These are phyloP conservation scores for Inga oerstediana DNA, from an alignment of 306 rosid species.

Conservation along the genomic window DNA sequence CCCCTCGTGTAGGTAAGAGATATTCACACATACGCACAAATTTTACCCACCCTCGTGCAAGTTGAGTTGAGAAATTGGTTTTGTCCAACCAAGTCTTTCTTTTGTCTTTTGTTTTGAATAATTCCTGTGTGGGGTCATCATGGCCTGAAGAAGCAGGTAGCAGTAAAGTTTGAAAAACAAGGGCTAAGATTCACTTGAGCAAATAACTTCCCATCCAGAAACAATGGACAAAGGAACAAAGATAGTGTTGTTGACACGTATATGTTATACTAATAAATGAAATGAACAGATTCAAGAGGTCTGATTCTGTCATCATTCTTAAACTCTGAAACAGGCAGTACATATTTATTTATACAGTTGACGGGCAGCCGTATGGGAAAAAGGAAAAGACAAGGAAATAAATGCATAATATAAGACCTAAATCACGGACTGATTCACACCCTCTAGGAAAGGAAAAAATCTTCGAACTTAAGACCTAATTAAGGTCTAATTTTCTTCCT, in stretches of 20 bases:
- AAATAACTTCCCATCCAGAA: conserved; percentile 15
- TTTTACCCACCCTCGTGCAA: conserved; percentile 24
- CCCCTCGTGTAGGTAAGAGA: not conserved
- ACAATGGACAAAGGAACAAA: not conserved
- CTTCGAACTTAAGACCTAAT: not conserved
- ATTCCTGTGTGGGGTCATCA: conserved; percentile 31
- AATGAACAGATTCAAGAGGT: not conserved
- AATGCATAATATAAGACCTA: not conserved
- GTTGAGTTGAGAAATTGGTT: conserved; percentile 15
- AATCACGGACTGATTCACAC: not conserved
- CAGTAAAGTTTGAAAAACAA: conserved; percentile 45
- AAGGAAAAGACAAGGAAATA: not conserved
- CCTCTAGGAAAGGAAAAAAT: not conserved
- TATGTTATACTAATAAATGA: conserved; percentile 3
- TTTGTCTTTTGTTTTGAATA: not conserved
- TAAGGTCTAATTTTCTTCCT: not conserved
- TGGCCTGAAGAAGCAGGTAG: conserved; percentile 38
- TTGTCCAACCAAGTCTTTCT: not conserved
- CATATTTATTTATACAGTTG: not conserved
- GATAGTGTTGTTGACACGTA: conserved; percentile 15
- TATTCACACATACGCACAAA: not conserved
- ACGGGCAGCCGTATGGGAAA: not conserved
- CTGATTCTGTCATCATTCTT: not conserved
- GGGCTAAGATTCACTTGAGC: conserved; percentile 29
- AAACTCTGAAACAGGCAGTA: not conserved